A percentile compares a stretch with the other conserved stretches of the same genome.
Evolutionary conservation across 441 rosid genomes (phyloP).

Genomic region (Populus hybrid): DNA sequence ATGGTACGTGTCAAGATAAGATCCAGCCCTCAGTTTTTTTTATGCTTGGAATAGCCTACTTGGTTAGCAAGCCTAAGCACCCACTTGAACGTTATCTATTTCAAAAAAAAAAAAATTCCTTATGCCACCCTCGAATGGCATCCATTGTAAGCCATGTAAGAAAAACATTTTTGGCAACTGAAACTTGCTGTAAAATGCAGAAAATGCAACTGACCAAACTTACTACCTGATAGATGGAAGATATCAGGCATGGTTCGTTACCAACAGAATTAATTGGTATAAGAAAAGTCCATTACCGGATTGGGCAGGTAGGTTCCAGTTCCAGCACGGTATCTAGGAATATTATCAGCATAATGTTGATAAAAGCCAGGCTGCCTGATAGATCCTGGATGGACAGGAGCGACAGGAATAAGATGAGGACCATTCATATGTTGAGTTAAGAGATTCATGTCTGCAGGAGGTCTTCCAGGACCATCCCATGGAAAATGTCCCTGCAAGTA

Average conservation of each 20-base stretch:
- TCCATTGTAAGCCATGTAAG: background rate
- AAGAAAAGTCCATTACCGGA: conserved; percentile 47
- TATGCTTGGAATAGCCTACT: too few relatives aligned
- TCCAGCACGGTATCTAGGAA: conserved; percentile 78
- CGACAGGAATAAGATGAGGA: conserved; percentile 52
- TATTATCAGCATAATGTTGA: conserved; percentile 46
- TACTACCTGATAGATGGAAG: background rate
- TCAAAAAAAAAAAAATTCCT: background rate
- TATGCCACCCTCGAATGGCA: background rate
- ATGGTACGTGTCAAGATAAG: too few relatives aligned
- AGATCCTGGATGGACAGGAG: conserved; percentile 58
- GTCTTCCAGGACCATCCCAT: conserved; percentile 80
- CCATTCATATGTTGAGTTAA: conserved; percentile 52
- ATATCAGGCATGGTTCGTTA: background rate
- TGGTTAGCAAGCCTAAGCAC: background rate
- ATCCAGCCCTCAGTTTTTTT: too few relatives aligned
- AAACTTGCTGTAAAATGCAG: background rate
- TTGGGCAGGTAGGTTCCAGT: conserved; percentile 89
- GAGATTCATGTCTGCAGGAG: conserved; percentile 45
- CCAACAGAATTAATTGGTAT: background rate
- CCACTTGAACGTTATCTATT: background rate
- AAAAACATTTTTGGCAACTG: background rate
- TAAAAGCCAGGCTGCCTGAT: conserved; percentile 52
- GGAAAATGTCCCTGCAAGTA: conserved; percentile 60
- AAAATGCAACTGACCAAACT: background rate